A percentile compares a stretch with the other conserved stretches of the same genome.
These are phyloP conservation scores for Calonectria pseudoturangicola DNA, from an alignment of 2,329 filamentous ascomycete genomes.

Conservation along the genomic window DNA sequence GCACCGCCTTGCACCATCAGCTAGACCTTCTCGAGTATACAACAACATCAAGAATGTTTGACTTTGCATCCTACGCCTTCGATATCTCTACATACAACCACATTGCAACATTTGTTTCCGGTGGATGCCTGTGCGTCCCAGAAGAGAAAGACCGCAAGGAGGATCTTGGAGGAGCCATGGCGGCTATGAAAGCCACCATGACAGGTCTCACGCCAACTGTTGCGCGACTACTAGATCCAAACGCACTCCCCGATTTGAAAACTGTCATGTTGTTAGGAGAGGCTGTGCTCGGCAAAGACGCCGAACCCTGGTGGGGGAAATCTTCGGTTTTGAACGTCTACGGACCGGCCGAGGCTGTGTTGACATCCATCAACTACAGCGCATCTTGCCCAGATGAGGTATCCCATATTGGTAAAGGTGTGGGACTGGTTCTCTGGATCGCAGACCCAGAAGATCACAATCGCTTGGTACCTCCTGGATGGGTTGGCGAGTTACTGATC, in stretches of 20 bases:
- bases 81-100: slow-evolving; percentile 26
- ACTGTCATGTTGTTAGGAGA: slow-evolving; percentile 27
- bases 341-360: slow-evolving; percentile 33
- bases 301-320: slow-evolving; percentile 20
- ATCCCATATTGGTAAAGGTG: slow-evolving; percentile 26
- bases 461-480: slow-evolving; percentile 53
- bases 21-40: background rate
- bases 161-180: background rate
- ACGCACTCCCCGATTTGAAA: slow-evolving; percentile 18
- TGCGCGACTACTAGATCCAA: slow-evolving; percentile 25
- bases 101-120: slow-evolving; percentile 13
- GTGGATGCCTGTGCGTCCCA: slow-evolving; percentile 35
- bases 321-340: slow-evolving; percentile 29
- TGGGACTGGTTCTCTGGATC: slow-evolving; percentile 50
- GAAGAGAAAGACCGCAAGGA: slow-evolving; percentile 14
- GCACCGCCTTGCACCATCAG: background rate
- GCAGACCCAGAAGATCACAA: slow-evolving; percentile 53
- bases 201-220: slow-evolving; percentile 38
- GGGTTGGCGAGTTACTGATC: slow-evolving; percentile 58
- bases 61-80: slow-evolving; percentile 34
- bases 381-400: background rate
- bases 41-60: slow-evolving; percentile 9
- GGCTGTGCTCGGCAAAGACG: slow-evolving; percentile 7
- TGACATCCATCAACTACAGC: slow-evolving; percentile 12
- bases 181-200: background rate